phyloP scores from a whole-genome alignment of 306 rosid species.

The Dryas octopetala region DNA sequence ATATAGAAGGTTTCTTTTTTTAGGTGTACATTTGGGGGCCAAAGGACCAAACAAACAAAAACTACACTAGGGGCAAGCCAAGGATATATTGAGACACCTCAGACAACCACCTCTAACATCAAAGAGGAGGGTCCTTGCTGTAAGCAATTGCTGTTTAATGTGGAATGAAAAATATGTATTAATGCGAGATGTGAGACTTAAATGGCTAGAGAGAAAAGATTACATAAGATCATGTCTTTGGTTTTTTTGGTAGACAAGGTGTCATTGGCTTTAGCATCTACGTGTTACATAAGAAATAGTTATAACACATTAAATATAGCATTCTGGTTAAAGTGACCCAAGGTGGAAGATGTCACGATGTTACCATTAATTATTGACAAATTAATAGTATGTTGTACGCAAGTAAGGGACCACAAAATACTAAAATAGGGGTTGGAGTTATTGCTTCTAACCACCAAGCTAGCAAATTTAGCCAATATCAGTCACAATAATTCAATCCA shows the following conservation, averaged over 20 bases:
- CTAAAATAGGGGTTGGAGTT: neutral
- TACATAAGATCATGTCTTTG: neutral
- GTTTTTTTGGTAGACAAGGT: neutral
- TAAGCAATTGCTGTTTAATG: too few relatives aligned
- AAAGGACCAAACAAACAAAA: too few relatives aligned
- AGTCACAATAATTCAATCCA: too few relatives aligned
- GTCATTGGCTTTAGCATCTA: neutral
- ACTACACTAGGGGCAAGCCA: too few relatives aligned
- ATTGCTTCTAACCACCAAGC: neutral
- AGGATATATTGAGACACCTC: too few relatives aligned
- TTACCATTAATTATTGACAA: neutral
- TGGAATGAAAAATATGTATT: too few relatives aligned
- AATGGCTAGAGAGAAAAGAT: neutral
- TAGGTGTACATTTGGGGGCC: too few relatives aligned
- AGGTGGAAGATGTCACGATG: neutral
- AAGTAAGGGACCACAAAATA: neutral
- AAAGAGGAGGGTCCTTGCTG: too few relatives aligned
- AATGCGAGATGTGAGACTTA: neutral
- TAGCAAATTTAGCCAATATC: too few relatives aligned
- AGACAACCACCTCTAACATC: too few relatives aligned
- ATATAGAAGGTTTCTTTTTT: too few relatives aligned
- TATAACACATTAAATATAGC: neutral
- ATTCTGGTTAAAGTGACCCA: neutral
- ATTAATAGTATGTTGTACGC: neutral
- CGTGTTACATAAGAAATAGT: neutral